These are phyloP conservation scores for Pyrenula massariospora DNA, from an alignment of 495 filamentous ascomycete species.

Conservation along the genomic window DNA sequence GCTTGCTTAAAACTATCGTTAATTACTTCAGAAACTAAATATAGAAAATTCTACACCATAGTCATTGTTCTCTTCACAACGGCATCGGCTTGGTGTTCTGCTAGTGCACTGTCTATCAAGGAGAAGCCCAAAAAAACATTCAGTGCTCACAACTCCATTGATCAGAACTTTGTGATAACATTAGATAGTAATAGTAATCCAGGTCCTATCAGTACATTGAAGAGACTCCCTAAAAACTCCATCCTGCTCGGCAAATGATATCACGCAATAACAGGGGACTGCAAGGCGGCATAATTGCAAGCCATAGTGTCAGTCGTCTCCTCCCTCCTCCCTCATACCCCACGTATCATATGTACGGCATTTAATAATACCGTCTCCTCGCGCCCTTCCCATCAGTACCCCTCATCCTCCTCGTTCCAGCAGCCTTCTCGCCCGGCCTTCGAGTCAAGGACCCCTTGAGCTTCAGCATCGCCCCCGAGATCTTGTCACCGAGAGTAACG, in stretches of 20 bases:
- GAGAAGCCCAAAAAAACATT: too few relatives aligned
- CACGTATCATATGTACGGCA: not conserved
- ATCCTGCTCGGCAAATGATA: not conserved
- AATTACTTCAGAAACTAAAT: too few relatives aligned
- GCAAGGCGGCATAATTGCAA: not conserved
- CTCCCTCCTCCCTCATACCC: not conserved
- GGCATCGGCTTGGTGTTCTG: too few relatives aligned
- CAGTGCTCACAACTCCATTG: too few relatives aligned
- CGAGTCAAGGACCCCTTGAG: slow-evolving; percentile 50
- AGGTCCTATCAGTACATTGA: not conserved
- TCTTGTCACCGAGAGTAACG: slow-evolving; percentile 51
- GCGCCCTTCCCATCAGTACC: slow-evolving; percentile 48
- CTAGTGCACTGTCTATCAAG: too few relatives aligned
- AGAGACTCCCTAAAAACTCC: not conserved
- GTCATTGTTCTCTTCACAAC: too few relatives aligned
- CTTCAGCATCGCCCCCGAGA: slow-evolving; percentile 56
- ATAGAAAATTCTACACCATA: too few relatives aligned
- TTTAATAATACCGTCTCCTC: not conserved
- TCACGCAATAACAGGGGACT: not conserved
- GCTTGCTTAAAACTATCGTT: too few relatives aligned
- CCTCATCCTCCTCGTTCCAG: slow-evolving; percentile 58
- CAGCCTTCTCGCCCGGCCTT: slow-evolving; percentile 50
- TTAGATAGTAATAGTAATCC: too few relatives aligned
- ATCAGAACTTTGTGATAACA: too few relatives aligned
- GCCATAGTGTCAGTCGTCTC: not conserved